Percentiles rank a stretch among this genome's conserved stretches.
Conservation (phyloP, 1,139 yeast genomes). For the Scheffersomyces illinoinensis region DNA sequence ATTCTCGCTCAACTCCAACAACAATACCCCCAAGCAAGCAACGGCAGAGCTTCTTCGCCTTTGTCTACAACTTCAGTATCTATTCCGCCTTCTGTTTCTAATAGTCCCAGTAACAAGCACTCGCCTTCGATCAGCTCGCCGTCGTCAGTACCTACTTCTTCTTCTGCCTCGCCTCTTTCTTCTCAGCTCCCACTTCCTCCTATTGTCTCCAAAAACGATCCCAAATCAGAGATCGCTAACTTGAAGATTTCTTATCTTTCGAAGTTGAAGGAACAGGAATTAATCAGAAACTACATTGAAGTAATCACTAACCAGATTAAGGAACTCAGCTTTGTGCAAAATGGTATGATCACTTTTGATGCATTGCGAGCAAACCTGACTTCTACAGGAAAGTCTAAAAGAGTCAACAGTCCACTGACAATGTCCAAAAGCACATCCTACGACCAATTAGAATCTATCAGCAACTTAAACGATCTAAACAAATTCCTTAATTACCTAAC, state of each 20-base stretch:
- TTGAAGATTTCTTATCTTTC: constrained; percentile 37
- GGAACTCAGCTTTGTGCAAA: constrained; percentile 47
- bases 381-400: constrained; percentile 4
- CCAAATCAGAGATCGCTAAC: constrained; percentile 19
- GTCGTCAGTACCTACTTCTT: background rate
- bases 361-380: constrained; percentile 27
- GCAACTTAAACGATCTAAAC: constrained; percentile 44
- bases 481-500: constrained; percentile 42
- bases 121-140: background rate
- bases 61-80: background rate
- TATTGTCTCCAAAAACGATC: constrained; percentile 12
- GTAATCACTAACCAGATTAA: constrained; percentile 47
- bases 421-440: constrained; percentile 11
- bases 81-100: background rate
- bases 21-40: constrained; percentile 4
- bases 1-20: constrained; percentile 5
- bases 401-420: background rate
- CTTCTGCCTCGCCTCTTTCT: constrained; percentile 2
- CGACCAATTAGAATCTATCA: constrained; percentile 43
- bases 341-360: constrained; percentile 48
- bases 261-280: constrained; percentile 46
- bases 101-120: background rate
- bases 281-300: constrained; percentile 46
- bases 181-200: constrained; percentile 14
- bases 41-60: background rate